Percentiles rank a stretch among this genome's conserved stretches.
Conservation (phyloP, 1,284 basidiomycete genomes). For the Microbotryomycetes sp. region DNA sequence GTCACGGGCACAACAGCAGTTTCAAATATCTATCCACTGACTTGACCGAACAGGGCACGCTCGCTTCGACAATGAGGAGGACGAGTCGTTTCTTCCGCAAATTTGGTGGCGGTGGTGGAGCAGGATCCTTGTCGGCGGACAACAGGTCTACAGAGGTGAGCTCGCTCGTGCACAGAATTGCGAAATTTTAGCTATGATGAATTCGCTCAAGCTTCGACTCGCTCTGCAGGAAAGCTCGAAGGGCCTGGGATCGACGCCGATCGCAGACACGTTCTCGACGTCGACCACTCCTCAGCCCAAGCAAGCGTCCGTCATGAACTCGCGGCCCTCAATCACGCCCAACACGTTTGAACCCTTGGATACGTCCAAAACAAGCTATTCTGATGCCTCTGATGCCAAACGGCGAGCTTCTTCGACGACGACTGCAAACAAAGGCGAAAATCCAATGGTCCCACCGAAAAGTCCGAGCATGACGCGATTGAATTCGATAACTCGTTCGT, state of each 20-base stretch:
- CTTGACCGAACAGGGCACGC: background rate
- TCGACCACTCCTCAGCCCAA: background rate
- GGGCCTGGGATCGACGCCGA: background rate
- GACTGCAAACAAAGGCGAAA: background rate
- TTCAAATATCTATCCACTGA: background rate
- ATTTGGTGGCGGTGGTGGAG: slow-evolving; percentile 8
- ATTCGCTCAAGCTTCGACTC: background rate
- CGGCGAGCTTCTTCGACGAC: no score
- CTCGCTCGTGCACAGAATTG: background rate
- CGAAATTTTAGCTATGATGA: slow-evolving; percentile 11
- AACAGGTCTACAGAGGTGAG: background rate
- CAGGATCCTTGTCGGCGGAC: background rate
- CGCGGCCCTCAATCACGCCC: background rate
- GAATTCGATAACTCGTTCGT: background rate
- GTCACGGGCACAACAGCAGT: no score
- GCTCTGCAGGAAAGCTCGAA: no score
- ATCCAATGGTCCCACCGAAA: background rate
- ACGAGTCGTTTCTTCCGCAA: slow-evolving; percentile 36
- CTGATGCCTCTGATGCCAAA: background rate
- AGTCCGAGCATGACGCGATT: background rate
- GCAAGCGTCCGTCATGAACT: no score
- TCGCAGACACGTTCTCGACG: background rate
- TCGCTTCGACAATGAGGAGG: slow-evolving; percentile 32
- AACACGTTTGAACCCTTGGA: background rate
- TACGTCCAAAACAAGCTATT: background rate